phyloP scores from a whole-genome alignment of 352 stramenopile species.

The Pythium sukuiense region DNA sequence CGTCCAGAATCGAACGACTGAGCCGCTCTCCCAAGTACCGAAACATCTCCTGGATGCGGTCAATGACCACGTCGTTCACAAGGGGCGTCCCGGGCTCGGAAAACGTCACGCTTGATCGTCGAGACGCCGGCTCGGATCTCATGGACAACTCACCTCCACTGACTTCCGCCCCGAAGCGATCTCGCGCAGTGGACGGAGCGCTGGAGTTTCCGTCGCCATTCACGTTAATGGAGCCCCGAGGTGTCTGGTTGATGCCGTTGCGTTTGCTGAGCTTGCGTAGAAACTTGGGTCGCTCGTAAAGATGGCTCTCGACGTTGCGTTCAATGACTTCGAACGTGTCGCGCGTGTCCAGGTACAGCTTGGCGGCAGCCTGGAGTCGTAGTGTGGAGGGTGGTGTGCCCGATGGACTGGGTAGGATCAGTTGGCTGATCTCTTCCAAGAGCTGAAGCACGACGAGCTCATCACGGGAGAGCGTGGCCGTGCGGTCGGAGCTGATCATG shows the following conservation, averaged over 20 bases:
- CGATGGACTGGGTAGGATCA: constrained; percentile 29
- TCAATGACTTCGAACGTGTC: constrained; percentile 75
- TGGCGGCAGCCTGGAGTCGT: constrained; percentile 54
- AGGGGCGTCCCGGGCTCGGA: constrained; percentile 2
- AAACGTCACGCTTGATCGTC: constrained; percentile 10
- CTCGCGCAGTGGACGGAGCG: neutral
- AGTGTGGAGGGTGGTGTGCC: constrained; percentile 29
- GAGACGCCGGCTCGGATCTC: constrained; percentile 2
- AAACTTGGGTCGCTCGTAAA: constrained; percentile 42
- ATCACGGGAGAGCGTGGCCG: constrained; percentile 25
- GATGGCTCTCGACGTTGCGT: constrained; percentile 44
- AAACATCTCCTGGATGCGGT: constrained; percentile 77
- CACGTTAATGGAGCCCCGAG: constrained; percentile 17
- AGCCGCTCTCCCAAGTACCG: constrained; percentile 53
- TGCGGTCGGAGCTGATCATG: neutral
- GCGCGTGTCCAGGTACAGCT: constrained; percentile 75
- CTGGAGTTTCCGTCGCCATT: neutral
- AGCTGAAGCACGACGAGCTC: constrained; percentile 69
- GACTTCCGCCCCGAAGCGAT: neutral
- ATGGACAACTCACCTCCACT: neutral
- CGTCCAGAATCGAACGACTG: constrained; percentile 44
- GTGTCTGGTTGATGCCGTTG: constrained; percentile 18
- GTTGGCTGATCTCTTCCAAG: constrained; percentile 68
- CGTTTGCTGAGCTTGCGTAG: constrained; percentile 58
- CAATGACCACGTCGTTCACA: constrained; percentile 45